phyloP scores from a whole-genome alignment of 106 monocot species.

The Ottelia alismoides region DNA sequence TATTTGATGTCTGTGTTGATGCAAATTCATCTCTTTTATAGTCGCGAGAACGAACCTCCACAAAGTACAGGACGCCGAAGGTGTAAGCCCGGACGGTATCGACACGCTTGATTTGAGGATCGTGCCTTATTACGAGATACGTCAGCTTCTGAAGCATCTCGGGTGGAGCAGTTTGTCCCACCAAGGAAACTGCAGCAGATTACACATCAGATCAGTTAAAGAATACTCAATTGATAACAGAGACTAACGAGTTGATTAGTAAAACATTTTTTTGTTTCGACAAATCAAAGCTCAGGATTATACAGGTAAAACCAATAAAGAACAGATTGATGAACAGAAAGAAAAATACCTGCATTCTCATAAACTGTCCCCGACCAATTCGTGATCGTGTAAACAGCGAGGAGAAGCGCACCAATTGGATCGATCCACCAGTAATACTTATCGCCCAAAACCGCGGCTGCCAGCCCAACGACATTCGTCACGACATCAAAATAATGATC shows the following conservation, averaged over 20 bases:
- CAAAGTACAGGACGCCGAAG: slow-evolving; percentile 83
- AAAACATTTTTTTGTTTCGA: too few species aligned
- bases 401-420: slow-evolving; percentile 72
- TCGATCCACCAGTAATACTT: slow-evolving; percentile 94
- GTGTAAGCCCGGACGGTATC: slow-evolving; percentile 83
- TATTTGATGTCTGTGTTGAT: too few species aligned
- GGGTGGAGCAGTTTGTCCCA: slow-evolving; percentile 53
- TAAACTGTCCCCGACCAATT: slow-evolving; percentile 74
- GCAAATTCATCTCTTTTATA: too few species aligned
- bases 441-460: slow-evolving; percentile 79
- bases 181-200: slow-evolving; percentile 66
- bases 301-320: too few species aligned
- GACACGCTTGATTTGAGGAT: slow-evolving; percentile 51
- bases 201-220: too few species aligned
- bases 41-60: slow-evolving; percentile 78
- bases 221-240: too few species aligned
- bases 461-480: slow-evolving; percentile 73
- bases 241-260: too few species aligned
- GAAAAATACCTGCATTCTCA: slow-evolving; percentile 66
- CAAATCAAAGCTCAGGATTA: too few species aligned
- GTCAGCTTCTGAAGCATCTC: slow-evolving; percentile 76
- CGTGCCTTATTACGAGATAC: slow-evolving; percentile 53
- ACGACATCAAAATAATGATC: slow-evolving; percentile 94
- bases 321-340: too few species aligned
- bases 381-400: slow-evolving; percentile 61